phyloP scores from a whole-genome alignment of 2,329 filamentous ascomycete genomes.

The Fusarium sp. region DNA sequence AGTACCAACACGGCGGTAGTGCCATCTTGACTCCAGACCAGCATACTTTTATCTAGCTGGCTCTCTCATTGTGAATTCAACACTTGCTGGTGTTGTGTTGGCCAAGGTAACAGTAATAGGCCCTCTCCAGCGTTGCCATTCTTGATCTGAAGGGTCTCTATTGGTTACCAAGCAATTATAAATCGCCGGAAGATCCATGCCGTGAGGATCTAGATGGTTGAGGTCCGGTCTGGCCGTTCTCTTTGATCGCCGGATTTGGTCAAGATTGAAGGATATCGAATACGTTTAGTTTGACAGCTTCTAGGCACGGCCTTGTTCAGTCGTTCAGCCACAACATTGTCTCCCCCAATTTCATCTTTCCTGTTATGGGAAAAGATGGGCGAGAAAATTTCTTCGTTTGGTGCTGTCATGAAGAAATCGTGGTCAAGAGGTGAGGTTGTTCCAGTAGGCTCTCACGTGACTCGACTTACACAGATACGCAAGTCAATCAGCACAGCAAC shows the following conservation, averaged over 20 bases:
- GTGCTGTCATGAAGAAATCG: neutral
- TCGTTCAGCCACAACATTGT: neutral
- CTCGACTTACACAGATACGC: neutral
- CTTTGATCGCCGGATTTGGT: slow-evolving; percentile 31
- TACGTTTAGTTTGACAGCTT: slow-evolving; percentile 12
- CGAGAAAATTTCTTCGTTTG: neutral
- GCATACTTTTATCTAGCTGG: neutral
- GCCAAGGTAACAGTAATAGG: neutral
- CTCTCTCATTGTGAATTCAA: neutral
- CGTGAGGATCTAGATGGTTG: slow-evolving; percentile 18
- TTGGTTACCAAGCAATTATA: neutral
- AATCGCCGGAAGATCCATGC: neutral
- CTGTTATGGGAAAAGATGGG: neutral
- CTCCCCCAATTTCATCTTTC: neutral
- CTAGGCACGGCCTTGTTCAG: neutral
- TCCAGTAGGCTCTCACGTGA: neutral
- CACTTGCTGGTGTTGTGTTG: slow-evolving; percentile 20
- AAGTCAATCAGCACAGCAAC: neutral
- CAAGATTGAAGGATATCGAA: slow-evolving; percentile 19
- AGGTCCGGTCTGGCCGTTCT: slow-evolving; percentile 20
- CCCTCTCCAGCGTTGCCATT: neutral
- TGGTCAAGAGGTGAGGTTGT: slow-evolving; percentile 5
- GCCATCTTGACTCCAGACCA: neutral
- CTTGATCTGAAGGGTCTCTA: neutral
- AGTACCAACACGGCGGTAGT: slow-evolving; percentile 2